Conservation (phyloP, 306 rosid genomes). For the Vigna nakashimae region DNA sequence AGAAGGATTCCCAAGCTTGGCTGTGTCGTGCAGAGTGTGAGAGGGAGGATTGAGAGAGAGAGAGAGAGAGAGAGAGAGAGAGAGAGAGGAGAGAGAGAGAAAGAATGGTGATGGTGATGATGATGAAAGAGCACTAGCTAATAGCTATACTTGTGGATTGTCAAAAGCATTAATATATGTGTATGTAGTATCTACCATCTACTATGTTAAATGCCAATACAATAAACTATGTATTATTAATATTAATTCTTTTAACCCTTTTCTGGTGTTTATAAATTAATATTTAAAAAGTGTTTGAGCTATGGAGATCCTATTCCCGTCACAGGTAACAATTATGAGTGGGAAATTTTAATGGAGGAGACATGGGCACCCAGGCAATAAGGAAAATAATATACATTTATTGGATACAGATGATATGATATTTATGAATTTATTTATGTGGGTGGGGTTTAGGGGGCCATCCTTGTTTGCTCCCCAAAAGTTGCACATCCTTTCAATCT, state of each 20-base stretch:
- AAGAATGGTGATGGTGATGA: constrained; percentile 16
- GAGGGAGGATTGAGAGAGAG: not conserved
- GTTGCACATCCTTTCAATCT: constrained; percentile 68
- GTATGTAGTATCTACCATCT: constrained; percentile 20
- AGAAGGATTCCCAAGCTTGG: constrained; percentile 26
- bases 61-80: not conserved
- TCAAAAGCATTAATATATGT: constrained; percentile 34
- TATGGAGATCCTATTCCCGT: constrained; percentile 40
- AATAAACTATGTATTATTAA: not conserved
- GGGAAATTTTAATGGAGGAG: constrained; percentile 51
- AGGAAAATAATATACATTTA: constrained; percentile 38
- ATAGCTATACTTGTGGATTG: constrained; percentile 32
- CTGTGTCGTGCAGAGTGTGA: constrained; percentile 25
- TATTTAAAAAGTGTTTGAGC: not conserved
- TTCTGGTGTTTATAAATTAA: not conserved
- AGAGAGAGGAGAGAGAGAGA: not conserved
- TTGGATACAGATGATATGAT: constrained; percentile 53
- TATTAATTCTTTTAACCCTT: constrained; percentile 45
- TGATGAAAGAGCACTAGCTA: constrained; percentile 38
- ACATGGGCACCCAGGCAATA: constrained; percentile 40
- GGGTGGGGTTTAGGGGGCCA: constrained; percentile 70
- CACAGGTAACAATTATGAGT: constrained; percentile 50
- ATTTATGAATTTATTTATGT: constrained; percentile 39
- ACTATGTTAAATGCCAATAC: constrained; percentile 38
- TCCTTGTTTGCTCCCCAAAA: constrained; percentile 95